phyloP scores from a whole-genome alignment of 257 asterid genomes.

The Solanum appendiculatum region DNA sequence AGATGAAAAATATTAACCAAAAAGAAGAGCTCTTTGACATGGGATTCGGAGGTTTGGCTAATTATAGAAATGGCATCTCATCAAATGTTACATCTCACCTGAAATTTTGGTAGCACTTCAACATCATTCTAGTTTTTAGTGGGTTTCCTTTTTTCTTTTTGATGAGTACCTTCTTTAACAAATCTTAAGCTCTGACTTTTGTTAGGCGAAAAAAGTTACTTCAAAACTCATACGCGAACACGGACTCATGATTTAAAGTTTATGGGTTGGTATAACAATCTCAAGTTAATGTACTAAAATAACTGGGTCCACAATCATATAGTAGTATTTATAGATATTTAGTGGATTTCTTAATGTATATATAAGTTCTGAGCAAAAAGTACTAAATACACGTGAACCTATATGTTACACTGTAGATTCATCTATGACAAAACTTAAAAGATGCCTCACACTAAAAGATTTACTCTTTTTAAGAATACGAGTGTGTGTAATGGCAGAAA shows the following conservation, averaged over 20 bases:
- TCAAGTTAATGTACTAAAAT: background rate
- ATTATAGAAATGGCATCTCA: background rate
- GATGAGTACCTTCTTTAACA: background rate
- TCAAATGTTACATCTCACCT: background rate
- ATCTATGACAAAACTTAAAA: background rate
- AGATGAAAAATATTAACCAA: background rate
- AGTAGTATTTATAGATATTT: background rate
- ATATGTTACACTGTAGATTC: background rate
- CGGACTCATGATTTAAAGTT: background rate
- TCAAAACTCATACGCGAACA: background rate
- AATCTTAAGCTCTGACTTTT: background rate
- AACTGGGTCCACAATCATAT: background rate
- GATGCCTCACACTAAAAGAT: background rate
- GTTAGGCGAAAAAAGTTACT: background rate
- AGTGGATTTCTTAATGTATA: background rate
- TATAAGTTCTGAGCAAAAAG: background rate
- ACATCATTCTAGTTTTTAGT: background rate
- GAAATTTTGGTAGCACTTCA: background rate
- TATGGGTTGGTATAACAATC: background rate
- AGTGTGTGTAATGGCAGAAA: background rate
- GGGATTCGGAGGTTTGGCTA: background rate
- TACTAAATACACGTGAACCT: background rate
- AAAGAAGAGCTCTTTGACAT: background rate
- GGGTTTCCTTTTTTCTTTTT: background rate
- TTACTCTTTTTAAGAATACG: background rate